Evolutionary conservation across 305 asterid genomes (phyloP), one percentile per base, ranked within the genome.

Genomic region (Striga hermonthica): DNA sequence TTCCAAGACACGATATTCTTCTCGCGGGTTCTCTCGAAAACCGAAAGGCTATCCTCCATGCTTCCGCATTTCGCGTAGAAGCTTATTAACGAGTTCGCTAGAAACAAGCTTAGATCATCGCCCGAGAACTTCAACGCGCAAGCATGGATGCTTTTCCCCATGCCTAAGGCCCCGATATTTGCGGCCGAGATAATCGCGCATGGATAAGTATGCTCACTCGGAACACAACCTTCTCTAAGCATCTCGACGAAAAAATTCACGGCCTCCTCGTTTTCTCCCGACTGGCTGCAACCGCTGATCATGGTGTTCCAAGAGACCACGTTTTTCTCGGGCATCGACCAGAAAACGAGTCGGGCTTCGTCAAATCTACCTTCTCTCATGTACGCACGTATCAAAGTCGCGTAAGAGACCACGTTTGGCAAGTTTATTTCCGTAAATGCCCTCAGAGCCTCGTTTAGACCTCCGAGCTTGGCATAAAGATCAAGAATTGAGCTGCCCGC

Each of bases 61-160:
- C 81, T 69, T 34, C 96, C 96, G 70, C 96, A 82, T 78, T 86
- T 88, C 13, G 95, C 87, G 9, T 86, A 86, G 48, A 86, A 80
- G 72, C 96, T 84, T 49, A 83, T 65, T 15, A 84, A 69, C n/a
- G 97, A 79, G 70, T 86, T 89, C 3, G 80, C 76, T 47, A 83
- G 55, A 65, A 77, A 86, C 72, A 86, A 57, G 57, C 79, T 69
- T 1, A 75, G 76, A 0, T 68, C 4, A 2, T 12, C 60, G 11
- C 90, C 90, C 85, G 85, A 77, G 87, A 76, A 83, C 78, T 91
- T 91, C 35, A 91, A 28, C 1, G 94, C 91, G 71, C 79, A 83
- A 10, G 90, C 91, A 66, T 91, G 96, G 5, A 86, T 75, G 66
- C 96, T 82, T 71, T 78, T 88, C 31, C 98, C 98, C 66, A 82